Base-by-base conservation (phyloP, 2,329 filamentous ascomycete species). In the Aspergillus aculeatus region DNA sequence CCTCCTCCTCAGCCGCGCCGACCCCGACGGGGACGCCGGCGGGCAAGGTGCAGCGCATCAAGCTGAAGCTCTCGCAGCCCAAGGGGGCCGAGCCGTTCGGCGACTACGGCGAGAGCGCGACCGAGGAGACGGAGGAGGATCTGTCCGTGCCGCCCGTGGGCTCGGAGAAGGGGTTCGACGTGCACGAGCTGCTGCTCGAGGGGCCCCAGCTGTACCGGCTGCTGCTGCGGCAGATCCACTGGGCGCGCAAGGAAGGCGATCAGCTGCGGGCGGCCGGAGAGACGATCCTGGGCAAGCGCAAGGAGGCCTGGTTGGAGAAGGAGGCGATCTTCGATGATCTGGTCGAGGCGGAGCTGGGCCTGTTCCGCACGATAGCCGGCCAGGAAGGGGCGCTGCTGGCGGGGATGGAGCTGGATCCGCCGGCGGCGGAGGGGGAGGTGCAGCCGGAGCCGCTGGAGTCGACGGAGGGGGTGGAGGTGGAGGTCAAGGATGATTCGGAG, bases 171-270 rank as follows among this genome's bases (percentile, higher is more conserved):
- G 75, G 72, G 14, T 78, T 79, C 64, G 78, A 80, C 55, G 73
- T 75, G 11, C 73, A 77, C 50, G 80, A 82, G 61, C 72, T 80
- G 16, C 62, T 69, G 16, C 71, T 82, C 49, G 72, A 69, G 35
- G 74, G 77, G 2, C 73, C 72, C 14, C 74, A 81, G 50, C 73
- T 81, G 24, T 81, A 77, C 62, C 73, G 77, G 31, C 67, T 82
- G 4, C 71, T 82, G 11, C 77, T 78, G 35, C 74, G 79, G 21
- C 79, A 82, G 64, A 75, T 82, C 21, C 70, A 75, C 57, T 82
- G 80, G 80, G 79, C 79, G 1, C 75, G 80, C 62, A 71, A 80
- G 47, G 80, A 81, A 58, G 69, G 71, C 1, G 63, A 62, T 5
- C 68, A 72, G 38, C 66, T 82, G n/a, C 70, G 73, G 19, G 65